Conservation (phyloP, 805 yeast genomes). For the Clavispora phyllophila region DNA sequence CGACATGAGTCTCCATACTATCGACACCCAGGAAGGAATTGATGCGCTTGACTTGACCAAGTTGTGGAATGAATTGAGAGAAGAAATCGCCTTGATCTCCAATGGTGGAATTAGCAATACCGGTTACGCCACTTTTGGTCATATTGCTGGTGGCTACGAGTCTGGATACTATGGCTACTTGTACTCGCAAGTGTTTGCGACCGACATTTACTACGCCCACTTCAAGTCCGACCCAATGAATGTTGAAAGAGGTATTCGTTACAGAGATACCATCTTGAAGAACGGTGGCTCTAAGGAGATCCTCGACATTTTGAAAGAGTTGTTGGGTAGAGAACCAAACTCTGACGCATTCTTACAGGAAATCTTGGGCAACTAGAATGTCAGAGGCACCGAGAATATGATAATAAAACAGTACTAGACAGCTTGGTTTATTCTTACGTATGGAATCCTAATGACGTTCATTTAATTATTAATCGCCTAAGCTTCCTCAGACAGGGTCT, state of each 20-base stretch:
- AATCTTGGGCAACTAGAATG: constrained; percentile 26
- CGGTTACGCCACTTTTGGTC: constrained; percentile 77
- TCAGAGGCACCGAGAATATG: background rate
- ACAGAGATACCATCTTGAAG: constrained; percentile 63
- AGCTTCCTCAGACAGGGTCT: constrained; percentile 21
- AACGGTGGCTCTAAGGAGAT: constrained; percentile 75
- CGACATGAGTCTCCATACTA: constrained; percentile 67
- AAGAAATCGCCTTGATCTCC: constrained; percentile 54
- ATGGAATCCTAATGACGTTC: background rate
- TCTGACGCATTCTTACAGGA: constrained; percentile 69
- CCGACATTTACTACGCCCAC: constrained; percentile 71
- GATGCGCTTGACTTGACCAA: constrained; percentile 42
- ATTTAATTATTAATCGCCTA: background rate
- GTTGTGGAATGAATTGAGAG: constrained; percentile 64
- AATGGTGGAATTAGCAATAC: constrained; percentile 52
- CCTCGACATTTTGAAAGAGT: constrained; percentile 55
- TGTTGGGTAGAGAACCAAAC: constrained; percentile 73
- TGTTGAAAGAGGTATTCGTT: constrained; percentile 53
- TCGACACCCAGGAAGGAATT: constrained; percentile 37
- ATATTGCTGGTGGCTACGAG: constrained; percentile 77
- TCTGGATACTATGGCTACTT: constrained; percentile 84
- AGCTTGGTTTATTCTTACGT: background rate
- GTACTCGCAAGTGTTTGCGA: constrained; percentile 82
- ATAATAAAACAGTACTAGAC: too few species aligned
- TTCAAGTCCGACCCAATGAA: constrained; percentile 68